Base-by-base conservation (phyloP, 257 asterid species). In the Thymus mandschuricus region DNA sequence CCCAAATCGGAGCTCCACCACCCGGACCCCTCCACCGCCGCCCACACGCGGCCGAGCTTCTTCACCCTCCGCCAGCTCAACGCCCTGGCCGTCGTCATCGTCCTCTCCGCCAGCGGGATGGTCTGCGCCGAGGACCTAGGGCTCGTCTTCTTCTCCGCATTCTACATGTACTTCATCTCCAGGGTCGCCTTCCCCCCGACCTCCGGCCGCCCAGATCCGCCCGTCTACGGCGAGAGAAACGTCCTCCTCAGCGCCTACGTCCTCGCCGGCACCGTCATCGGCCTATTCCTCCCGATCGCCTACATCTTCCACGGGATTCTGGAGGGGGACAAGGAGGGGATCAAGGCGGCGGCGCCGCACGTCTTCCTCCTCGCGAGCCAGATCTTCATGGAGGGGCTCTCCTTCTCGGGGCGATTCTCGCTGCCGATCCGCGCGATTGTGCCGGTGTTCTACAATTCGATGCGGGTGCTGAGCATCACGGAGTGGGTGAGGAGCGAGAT, bases 401-500 rank as follows among this genome's bases (percentile, higher is more conserved):
- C 91, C 4, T 84, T 83, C 48, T 48, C 75, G 1, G 83, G 83
- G 35, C 59, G 80, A 2, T 88, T 86, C 66, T 84, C 97, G 43
- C 64, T 88, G 13, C 97, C 98, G 5, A 30, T 92, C 57, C 78
- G 96, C 11, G 97, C 82, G 68, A 85, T 85, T 51, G 98, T 92
- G 71, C 98, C 98, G 49, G 95, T 90, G 0, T 83, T 84, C 31
- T 92, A 81, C 79, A 92, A 92, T 59, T 79, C 96, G 35, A 82
- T 73, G 85, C 86, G 97, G 91, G 84, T 92, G 10, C 87, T 90
- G 68, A 81, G 84, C 3, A 80, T 92, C 41, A 66, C 81, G 50
- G 98, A 92, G 43, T 92, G 96, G 96, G 3, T 88, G 81, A 80
- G 80, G 60, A 90, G 11, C 9, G 97, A 88, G 75, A 69, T 87